phyloP scores from a whole-genome alignment of 768 basidiomycete species.

The Boletus reticulatus region DNA sequence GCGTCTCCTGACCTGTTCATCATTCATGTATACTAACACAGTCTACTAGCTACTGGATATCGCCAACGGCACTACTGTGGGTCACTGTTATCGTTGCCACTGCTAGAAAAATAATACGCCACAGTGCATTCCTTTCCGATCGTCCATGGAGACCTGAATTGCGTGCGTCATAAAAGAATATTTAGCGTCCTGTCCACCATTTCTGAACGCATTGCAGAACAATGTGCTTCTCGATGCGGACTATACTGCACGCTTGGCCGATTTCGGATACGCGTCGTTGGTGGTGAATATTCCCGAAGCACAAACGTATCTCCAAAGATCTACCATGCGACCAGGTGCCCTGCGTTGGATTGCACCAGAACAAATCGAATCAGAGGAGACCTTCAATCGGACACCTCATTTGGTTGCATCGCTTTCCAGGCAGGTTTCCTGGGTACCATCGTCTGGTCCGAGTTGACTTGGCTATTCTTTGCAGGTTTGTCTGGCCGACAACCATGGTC shows the following conservation, averaged over 20 bases:
- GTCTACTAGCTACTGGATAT: not conserved
- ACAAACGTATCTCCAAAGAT: too few species aligned
- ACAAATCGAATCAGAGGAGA: too few species aligned
- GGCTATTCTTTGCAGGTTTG: too few species aligned
- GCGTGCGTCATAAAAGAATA: not conserved
- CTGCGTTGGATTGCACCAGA: too few species aligned
- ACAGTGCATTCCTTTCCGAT: not conserved
- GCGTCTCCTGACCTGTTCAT: not conserved
- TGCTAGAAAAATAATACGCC: not conserved
- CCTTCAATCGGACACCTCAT: too few species aligned
- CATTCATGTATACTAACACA: not conserved
- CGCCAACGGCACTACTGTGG: not conserved
- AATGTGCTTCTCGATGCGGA: not conserved
- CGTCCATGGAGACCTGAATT: not conserved
- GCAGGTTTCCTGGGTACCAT: too few species aligned
- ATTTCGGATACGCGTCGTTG: not conserved
- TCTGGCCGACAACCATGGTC: too few species aligned
- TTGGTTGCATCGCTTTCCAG: too few species aligned
- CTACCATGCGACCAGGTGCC: too few species aligned
- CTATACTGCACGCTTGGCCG: not conserved
- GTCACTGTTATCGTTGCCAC: not conserved
- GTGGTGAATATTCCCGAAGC: too few species aligned
- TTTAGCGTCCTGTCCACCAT: not conserved
- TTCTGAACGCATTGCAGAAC: not conserved
- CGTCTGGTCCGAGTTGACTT: too few species aligned